phyloP scores from a whole-genome alignment of 169 alveolate genomes.

The Plasmodium vivax region DNA sequence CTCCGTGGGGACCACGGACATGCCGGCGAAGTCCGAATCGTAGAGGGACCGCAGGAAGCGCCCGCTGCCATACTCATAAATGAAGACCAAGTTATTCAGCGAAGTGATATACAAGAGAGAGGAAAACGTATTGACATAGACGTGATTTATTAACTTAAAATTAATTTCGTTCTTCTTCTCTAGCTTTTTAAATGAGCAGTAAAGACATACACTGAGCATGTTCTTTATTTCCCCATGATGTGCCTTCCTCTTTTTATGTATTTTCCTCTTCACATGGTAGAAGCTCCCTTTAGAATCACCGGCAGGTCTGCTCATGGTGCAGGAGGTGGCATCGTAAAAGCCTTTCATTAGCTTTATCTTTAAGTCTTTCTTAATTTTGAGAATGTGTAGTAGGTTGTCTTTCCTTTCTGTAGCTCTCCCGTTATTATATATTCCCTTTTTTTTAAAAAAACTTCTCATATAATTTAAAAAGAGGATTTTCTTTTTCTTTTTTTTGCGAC shows the following conservation, averaged over 20 bases:
- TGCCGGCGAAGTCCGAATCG: constrained; percentile 20
- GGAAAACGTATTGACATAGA: constrained; percentile 42
- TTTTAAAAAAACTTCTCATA: constrained; percentile 9
- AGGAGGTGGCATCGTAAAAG: background rate
- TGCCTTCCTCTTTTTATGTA: background rate
- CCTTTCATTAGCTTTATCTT: background rate
- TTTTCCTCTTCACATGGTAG: background rate
- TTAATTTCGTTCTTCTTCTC: constrained; percentile 74
- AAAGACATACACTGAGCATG: constrained; percentile 56
- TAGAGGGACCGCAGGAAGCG: constrained; percentile 23
- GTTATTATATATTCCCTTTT: background rate
- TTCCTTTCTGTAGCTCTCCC: constrained; percentile 12
- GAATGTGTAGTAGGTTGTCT: constrained; percentile 8
- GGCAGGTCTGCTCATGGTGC: background rate
- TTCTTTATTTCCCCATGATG: constrained; percentile 7
- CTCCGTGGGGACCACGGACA: constrained; percentile 13
- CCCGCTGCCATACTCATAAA: constrained; percentile 40
- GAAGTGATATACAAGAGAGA: constrained; percentile 45
- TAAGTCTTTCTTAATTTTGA: constrained; percentile 25
- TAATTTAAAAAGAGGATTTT: constrained; percentile 11
- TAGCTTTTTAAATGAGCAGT: constrained; percentile 58
- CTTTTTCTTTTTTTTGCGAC: background rate
- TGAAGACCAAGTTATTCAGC: constrained; percentile 20
- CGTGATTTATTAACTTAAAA: constrained; percentile 61
- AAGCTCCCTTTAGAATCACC: background rate